phyloP scores from a whole-genome alignment of 1,284 basidiomycete species.

The Microbotryum saponariae region DNA sequence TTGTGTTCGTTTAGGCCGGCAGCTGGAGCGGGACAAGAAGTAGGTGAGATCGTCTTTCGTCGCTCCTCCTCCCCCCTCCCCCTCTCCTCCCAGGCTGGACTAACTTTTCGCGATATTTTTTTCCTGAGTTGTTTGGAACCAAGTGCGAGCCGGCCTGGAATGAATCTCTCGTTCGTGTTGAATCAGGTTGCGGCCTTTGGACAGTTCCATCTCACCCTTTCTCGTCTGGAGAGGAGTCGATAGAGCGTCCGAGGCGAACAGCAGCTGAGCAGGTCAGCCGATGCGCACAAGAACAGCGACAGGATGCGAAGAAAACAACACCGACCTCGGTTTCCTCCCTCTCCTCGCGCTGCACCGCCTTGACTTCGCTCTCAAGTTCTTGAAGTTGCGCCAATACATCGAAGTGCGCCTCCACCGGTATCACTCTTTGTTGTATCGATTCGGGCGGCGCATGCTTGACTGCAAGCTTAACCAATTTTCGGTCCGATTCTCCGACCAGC shows the following conservation, averaged over 20 bases:
- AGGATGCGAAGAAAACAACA: conserved; percentile 5
- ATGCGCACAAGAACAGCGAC: not conserved
- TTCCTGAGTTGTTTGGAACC: conserved; percentile 90
- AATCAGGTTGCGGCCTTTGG: conserved; percentile 92
- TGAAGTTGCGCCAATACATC: conserved; percentile 67
- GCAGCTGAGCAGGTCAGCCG: no score
- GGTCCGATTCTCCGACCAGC: conserved; percentile 89
- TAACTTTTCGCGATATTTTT: conserved; percentile 71
- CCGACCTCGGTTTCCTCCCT: conserved; percentile 84
- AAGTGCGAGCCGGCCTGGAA: conserved; percentile 85
- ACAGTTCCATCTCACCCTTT: conserved; percentile 90
- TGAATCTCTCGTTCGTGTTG: conserved; percentile 93
- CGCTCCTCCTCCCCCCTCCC: not conserved
- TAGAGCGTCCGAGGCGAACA: conserved; percentile 4
- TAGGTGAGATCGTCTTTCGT: not conserved
- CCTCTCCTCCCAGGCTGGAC: conserved; percentile 24
- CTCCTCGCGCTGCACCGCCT: conserved; percentile 79
- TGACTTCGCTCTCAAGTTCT: conserved; percentile 67
- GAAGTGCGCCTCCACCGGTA: conserved; percentile 69
- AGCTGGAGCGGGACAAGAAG: not conserved
- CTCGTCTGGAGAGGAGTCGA: conserved; percentile 52
- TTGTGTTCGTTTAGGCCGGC: conserved; percentile 29
- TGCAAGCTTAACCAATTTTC: conserved; percentile 91
- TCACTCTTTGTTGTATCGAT: conserved; percentile 78
- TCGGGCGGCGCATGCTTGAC: conserved; percentile 82